Evolutionary conservation across 176 grass and related monocot species (phyloP), one percentile per base, ranked within the genome.

Genomic region (Bothriochloa decipiens): DNA sequence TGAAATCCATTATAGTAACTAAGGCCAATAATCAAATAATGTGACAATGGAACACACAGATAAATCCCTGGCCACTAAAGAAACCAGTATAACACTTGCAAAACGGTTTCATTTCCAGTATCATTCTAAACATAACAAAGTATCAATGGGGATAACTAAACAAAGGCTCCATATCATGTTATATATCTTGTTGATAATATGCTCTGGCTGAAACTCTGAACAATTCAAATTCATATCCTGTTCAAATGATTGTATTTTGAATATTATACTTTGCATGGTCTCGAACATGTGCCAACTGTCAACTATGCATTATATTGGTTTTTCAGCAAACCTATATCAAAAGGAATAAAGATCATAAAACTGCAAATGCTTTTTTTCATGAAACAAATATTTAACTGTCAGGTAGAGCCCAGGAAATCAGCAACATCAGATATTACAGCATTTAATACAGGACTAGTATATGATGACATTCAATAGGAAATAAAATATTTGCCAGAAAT

Each of bases 1-100:
- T 80, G 37, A 80, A 85, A 68, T 74, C 47, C 28, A 83, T 45
- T 71, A 15, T 11, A 68, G 10, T 26, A 69, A 33, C 37, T n/a
- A 82, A 29, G 45, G 22, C 28, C 28, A n/a, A 64, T 4, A 86
- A 73, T 46, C 8, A 46, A 77, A 71, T 2, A 81, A 63, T 29
- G 9, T 11, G 36, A 77, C 69, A 50, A 65, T 79, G 25, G 70
- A 72, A 83, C 60, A 5, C 36, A 75, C 57, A 60, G 37, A 39
- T 23, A 76, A 70, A 39, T 40, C 29, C 42, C 42, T 32, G 20
- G 50, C 2, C 47, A 64, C 11, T 28, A 77, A n/a, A 70, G 12
- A 69, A 62, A 61, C 29, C 26, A 14, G 12, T 14, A 70, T 11
- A 49, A 83, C 20, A 57, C 11, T 28, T 25, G 16, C 20, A 79